Evolutionary conservation across 2,329 filamentous ascomycete genomes (phyloP).

Genomic region (Alternaria dauci): DNA sequence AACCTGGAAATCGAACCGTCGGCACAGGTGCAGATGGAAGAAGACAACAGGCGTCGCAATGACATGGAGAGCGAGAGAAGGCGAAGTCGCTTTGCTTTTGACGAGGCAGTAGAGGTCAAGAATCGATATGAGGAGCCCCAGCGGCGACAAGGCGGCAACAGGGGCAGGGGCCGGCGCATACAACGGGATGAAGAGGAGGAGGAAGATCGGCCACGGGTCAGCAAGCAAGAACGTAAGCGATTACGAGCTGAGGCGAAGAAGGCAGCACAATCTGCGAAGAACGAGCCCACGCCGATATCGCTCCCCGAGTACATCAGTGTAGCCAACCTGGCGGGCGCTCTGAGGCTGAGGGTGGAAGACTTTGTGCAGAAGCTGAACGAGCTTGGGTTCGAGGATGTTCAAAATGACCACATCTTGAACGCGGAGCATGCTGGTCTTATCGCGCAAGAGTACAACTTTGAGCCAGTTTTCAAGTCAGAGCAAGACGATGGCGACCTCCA

Average conservation of each 20-base stretch:
- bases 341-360: slow-evolving; percentile 73
- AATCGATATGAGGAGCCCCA: slow-evolving; percentile 46
- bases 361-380: slow-evolving; percentile 81
- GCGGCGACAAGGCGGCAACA: slow-evolving; percentile 30
- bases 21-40: slow-evolving; percentile 18
- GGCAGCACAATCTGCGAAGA: slow-evolving; percentile 39
- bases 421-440: slow-evolving; percentile 90
- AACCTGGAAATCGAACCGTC: slow-evolving; percentile 24
- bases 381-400: slow-evolving; percentile 90
- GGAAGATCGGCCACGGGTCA: slow-evolving; percentile 29
- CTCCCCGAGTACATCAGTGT: slow-evolving; percentile 93
- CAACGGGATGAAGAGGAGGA: slow-evolving; percentile 39
- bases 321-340: slow-evolving; percentile 77
- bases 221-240: slow-evolving; percentile 44
- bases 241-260: slow-evolving; percentile 47
- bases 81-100: slow-evolving; percentile 36
- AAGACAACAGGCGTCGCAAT: slow-evolving; percentile 29
- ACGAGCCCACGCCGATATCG: slow-evolving; percentile 63
- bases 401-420: slow-evolving; percentile 84
- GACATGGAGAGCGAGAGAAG: slow-evolving; percentile 33
- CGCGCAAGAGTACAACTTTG: slow-evolving; percentile 90
- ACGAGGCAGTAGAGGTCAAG: slow-evolving; percentile 28
- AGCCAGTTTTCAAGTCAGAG: slow-evolving; percentile 75
- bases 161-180: slow-evolving; percentile 28
- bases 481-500: slow-evolving; percentile 75